Conservation (phyloP, 208 protist genomes). For the Wallacemonas rigidus region DNA sequence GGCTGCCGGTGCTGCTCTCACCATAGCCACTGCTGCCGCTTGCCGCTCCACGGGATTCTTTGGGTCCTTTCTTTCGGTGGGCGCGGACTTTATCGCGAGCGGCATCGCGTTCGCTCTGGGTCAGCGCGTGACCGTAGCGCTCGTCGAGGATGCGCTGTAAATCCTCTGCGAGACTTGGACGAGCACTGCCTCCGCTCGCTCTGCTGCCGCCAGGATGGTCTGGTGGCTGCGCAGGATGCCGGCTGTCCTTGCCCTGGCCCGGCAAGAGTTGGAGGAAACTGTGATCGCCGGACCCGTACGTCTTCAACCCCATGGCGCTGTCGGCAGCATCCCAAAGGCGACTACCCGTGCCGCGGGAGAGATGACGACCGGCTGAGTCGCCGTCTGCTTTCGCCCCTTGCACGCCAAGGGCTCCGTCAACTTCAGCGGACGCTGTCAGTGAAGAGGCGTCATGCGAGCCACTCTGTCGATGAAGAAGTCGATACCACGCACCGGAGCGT, state of each 20-base stretch:
- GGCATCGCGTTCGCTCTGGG: constrained; percentile 28
- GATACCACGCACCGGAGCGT: constrained; percentile 45
- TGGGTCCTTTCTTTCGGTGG: constrained; percentile 18
- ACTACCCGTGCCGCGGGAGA: not conserved
- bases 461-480: not conserved
- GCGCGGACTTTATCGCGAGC: constrained; percentile 35
- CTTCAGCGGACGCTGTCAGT: no score
- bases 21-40: no score
- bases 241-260: not conserved
- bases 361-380: not conserved
- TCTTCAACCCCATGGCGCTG: constrained; percentile 13
- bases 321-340: not conserved
- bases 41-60: not conserved
- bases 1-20: no score
- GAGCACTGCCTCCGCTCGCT: not conserved
- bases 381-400: no score
- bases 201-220: not conserved
- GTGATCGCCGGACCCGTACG: constrained; percentile 9
- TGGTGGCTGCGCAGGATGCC: not conserved
- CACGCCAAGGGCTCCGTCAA: no score
- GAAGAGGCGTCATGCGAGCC: not conserved
- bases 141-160: constrained; percentile 31
- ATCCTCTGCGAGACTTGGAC: not conserved
- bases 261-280: constrained; percentile 10
- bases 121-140: constrained; percentile 45